Base-by-base conservation (phyloP, 2,329 filamentous ascomycete species). In the Colletotrichum aenigma region DNA sequence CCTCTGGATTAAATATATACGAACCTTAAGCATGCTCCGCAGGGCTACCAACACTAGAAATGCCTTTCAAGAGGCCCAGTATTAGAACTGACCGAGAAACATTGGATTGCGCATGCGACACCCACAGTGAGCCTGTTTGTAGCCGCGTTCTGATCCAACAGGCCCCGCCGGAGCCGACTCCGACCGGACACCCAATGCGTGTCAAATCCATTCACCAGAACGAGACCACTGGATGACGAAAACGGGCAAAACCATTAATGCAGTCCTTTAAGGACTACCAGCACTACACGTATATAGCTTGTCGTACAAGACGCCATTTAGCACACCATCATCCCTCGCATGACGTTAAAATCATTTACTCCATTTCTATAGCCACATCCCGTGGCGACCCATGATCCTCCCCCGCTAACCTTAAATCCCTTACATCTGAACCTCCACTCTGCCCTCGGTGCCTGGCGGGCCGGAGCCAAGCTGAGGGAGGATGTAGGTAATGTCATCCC, bases 401-500 rank as follows among this genome's bases (percentile, higher is more conserved):
- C 68, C 68, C 71, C 48, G 72, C 69, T 80, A 74, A 74, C 76
- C 71, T 68, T 75, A 62, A 70, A 62, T 77, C 70, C 78, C 79
- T 85, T 89, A 95, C 85, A 97, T 90, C 85, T 93, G 92, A 81
- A 98, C 96, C 90, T 98, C 96, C 76, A 98, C 96, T 89, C 96
- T 93, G 81, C 95, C 95, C 89, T 97, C 95, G 78, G 90, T 90
- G 81, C 95, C 95, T 77, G 93, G 91, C 76, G 92, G 91, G 78
- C 93, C 92, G 76, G 91, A 91, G 84, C 94, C 91, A 78, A 98
- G 89, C 87, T 91, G 94, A 83, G 96, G 96, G 81, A 98, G 93
- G 81, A 98, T 92, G 89, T 98, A 98, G 80, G 96, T 98, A 85
- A 98, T 98, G 86, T 98, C 96, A 86, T 98, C 97, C 97, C 97